Base-by-base conservation (phyloP, 2,329 filamentous ascomycete genomes). In the Capronia coronata region DNA sequence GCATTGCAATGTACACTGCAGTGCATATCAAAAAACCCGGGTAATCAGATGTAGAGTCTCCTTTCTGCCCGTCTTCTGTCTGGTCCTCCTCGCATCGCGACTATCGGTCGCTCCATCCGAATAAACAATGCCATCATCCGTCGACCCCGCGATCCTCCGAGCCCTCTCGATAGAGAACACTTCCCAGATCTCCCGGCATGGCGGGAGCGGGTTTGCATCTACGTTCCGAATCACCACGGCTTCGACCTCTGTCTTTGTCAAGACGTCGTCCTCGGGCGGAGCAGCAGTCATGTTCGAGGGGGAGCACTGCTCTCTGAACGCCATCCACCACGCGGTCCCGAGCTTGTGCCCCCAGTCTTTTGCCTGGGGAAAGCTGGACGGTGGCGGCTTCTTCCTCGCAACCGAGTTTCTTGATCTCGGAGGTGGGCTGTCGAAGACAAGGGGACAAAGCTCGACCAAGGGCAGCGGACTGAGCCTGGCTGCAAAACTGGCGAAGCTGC, bases 301-400 rank as follows among this genome's bases (percentile, higher is more conserved):
- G 52, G 91, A 96, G 68, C 84, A 88, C 63, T 78, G 79, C 43
- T 94, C 87, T 2, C 79, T 96, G 47, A 90, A 89, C 63, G 86
- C 88, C 46, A 86, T 97, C 58, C 78, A 88, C 64, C 63, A 72
- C 39, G 73, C 74, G 11, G 84, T 93, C 0, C 85, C 88, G 1
- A 77, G 77, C 25, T 78, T 96, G 46, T 91, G 86, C 62, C 89
- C 90, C 0, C 74, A 75, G 40, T 84, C 86, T 0, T 76, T 88
- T 63, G 87, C 85, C 27, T 80, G 87, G 63, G 90, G 90, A 1
- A 57, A 66, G 1, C 69, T 83, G 8, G 66, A 72, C 9, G 67
- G 71, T 1, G 62, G 64, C 1, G 71, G 67, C 1, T 74, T 71
- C 1, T 79, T 78, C 46, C 71, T 82, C 0, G 84, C 78, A 0